Evolutionary conservation across 2,329 filamentous ascomycete genomes (phyloP).

Genomic region (Cryoendolithus antarcticus): DNA sequence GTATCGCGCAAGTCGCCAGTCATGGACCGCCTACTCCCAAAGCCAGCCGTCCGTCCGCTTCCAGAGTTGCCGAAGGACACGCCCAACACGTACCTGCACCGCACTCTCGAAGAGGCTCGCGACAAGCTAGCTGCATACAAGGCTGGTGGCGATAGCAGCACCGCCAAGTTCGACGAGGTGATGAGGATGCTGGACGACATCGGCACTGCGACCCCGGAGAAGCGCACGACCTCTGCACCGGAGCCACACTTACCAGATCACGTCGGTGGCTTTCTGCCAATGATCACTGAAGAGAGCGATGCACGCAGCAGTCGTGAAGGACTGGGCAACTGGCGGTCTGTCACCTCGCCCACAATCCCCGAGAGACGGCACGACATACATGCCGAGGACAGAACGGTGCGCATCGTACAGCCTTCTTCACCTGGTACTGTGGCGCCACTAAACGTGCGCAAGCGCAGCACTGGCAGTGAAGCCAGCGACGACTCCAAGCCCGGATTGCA

Average conservation of each 20-base stretch:
- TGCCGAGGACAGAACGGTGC: constrained; percentile 36
- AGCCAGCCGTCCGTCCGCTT: constrained; percentile 28
- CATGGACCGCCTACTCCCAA: constrained; percentile 25
- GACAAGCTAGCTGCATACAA: constrained; percentile 42
- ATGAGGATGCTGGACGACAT: constrained; percentile 34
- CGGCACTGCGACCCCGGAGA: constrained; percentile 17
- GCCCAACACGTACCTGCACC: constrained; percentile 39
- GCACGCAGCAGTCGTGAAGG: constrained; percentile 19
- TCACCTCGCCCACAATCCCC: constrained; percentile 31
- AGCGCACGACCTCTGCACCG: constrained; percentile 38
- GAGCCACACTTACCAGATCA: constrained; percentile 19
- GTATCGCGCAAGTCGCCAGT: constrained; percentile 22
- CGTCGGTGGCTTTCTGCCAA: constrained; percentile 29
- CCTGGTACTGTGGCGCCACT: constrained; percentile 39
- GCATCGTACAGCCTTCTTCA: constrained; percentile 43
- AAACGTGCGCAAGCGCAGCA: constrained; percentile 40
- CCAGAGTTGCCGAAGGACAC: constrained; percentile 35
- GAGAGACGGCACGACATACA: constrained; percentile 13
- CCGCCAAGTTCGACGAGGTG: constrained; percentile 45
- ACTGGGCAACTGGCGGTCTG: constrained; percentile 26
- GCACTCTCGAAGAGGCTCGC: constrained; percentile 46
- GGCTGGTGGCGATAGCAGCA: constrained; percentile 32
- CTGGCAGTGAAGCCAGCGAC: constrained; percentile 16
- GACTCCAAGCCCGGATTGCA: constrained; percentile 7
- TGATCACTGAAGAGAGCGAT: constrained; percentile 39